A percentile compares a stretch with the other conserved stretches of the same genome.
Conservation (phyloP, 768 basidiomycete genomes). For the Boletus huronensis region DNA sequence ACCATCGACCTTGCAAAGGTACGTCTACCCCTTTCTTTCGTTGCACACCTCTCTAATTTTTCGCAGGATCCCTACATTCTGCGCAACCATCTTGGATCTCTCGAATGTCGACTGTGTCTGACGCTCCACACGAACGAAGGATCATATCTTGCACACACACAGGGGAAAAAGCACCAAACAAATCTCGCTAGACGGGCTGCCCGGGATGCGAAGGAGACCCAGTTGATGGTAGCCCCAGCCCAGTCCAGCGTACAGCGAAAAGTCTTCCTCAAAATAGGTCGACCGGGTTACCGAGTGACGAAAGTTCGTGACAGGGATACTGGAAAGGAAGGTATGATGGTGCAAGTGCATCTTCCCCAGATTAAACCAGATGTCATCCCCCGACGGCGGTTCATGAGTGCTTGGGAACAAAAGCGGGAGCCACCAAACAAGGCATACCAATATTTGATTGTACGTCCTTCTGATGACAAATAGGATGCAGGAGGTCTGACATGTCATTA, state of each 20-base stretch:
- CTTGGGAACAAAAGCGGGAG: slow-evolving; percentile 96
- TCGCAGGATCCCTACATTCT: slow-evolving; percentile 93
- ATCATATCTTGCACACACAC: slow-evolving; percentile 97
- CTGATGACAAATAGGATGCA: background rate
- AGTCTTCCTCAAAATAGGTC: slow-evolving; percentile 95
- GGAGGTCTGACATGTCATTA: slow-evolving; percentile 28
- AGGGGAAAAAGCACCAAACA: slow-evolving; percentile 99
- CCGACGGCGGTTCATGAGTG: slow-evolving; percentile 90
- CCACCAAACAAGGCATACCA: slow-evolving; percentile 96
- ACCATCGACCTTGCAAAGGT: slow-evolving; percentile 98
- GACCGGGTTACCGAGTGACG: slow-evolving; percentile 93
- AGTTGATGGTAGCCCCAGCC: slow-evolving; percentile 82
- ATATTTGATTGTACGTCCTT: slow-evolving; percentile 82
- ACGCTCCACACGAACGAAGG: slow-evolving; percentile 99
- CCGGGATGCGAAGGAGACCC: slow-evolving; percentile 92
- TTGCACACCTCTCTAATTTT: slow-evolving; percentile 9
- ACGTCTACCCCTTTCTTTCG: slow-evolving; percentile 14
- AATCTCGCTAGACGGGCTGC: slow-evolving; percentile 96
- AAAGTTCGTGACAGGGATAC: slow-evolving; percentile 92
- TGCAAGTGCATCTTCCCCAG: slow-evolving; percentile 94
- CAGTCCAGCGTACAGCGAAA: slow-evolving; percentile 83
- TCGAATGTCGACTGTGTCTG: slow-evolving; percentile 96
- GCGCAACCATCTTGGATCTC: slow-evolving; percentile 95
- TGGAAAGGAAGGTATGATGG: slow-evolving; percentile 94
- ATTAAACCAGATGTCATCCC: slow-evolving; percentile 85